Evolutionary conservation across 2,329 filamentous ascomycete species (phyloP), one percentile per base, ranked within the genome.

Genomic region (Lecanicillium sp.): DNA sequence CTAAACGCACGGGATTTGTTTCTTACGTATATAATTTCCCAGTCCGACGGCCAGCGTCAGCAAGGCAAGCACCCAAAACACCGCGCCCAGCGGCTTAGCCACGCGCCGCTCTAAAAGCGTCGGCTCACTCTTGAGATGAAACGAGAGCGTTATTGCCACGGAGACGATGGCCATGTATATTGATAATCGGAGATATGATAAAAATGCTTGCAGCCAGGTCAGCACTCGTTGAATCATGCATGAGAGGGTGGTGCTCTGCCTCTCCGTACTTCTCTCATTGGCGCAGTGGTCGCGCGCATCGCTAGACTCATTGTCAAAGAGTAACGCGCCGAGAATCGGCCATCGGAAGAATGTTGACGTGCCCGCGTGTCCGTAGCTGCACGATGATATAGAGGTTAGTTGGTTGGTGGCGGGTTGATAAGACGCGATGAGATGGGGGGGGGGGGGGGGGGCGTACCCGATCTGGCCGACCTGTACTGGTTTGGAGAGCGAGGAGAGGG

Each of bases 111-210:
- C 92, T 12, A 87, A 59, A 1, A 66, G 55, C 0, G 79, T 76
- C 1, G 92, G 86, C 50, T 80, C 64, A 14, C 69, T 69, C 54
- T 88, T 89, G 36, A 98, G 72, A 55, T 98, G 90, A 59, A 98
- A 98, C 12, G 87, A 94, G 36, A 96, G 72, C 9, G 94, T 80
- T 49, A 98, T 95, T 36, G 92, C 90, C 22, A 94, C 77, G 19
- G 86, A 79, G 8, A 97, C 87, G 37, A 98, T 71, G 47, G 87
- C 80, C 75, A 97, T 89, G 65, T 95, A 95, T 50, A 95, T 77
- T 22, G 85, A 81, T 3, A 97, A 74, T 4, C 89, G 81, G 15
- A 97, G 77, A 74, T 92, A 96, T 2, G 90, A 92, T 19, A 97
- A 80, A 56, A 96, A 96, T 0, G 77, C 73, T 78, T 46, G 1